phyloP scores from a whole-genome alignment of 768 basidiomycete species.

The Phanerochaete carnosa region DNA sequence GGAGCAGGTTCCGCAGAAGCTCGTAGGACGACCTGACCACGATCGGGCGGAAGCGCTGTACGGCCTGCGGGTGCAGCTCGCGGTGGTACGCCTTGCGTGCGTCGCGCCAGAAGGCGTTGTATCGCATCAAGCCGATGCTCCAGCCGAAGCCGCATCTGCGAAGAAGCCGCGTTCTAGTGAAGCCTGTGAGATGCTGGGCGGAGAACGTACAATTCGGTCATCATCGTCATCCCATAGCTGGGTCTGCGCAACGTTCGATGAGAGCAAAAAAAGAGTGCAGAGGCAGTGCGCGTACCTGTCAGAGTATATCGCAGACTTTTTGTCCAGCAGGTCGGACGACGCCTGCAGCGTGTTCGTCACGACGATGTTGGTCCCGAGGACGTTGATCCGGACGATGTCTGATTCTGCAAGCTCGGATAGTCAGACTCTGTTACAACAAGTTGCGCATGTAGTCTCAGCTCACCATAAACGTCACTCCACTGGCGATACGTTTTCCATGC shows the following conservation, averaged over 20 bases:
- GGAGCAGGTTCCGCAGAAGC: background rate
- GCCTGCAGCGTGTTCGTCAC: constrained; percentile 12
- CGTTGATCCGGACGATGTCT: constrained; percentile 16
- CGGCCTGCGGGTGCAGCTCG: background rate
- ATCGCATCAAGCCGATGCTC: background rate
- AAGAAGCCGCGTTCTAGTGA: background rate
- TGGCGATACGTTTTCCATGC: background rate
- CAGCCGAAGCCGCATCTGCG: background rate
- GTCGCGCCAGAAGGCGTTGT: background rate
- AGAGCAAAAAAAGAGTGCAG: too few species aligned
- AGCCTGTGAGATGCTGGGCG: too few species aligned
- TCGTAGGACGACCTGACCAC: background rate
- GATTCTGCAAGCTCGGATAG: constrained; percentile 10
- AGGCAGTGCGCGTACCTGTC: too few species aligned
- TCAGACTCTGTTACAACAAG: too few species aligned
- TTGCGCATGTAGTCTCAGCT: background rate
- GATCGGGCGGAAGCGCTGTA: background rate
- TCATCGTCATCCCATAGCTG: constrained; percentile 1
- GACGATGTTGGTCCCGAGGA: constrained; percentile 10
- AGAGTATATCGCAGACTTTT: constrained; percentile 17
- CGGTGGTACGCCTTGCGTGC: background rate
- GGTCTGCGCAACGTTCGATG: too few species aligned
- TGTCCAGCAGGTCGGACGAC: constrained; percentile 19
- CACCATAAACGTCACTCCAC: background rate
- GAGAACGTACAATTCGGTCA: background rate